Base-by-base conservation (phyloP, 1,139 yeast genomes). In the Kodamaea sp. region DNA sequence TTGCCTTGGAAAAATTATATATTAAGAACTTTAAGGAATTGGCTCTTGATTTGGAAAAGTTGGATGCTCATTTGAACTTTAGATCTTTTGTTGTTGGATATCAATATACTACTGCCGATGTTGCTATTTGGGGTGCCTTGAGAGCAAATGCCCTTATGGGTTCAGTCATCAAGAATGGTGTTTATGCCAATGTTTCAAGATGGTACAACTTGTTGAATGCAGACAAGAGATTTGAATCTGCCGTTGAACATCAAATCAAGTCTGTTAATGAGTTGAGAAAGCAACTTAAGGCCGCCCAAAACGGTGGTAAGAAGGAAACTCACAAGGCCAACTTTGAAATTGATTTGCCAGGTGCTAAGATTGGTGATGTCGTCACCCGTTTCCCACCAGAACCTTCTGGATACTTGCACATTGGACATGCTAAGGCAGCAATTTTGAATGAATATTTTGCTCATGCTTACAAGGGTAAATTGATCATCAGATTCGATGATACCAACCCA, bases 401-500 rank as follows among this genome's bases (percentile, higher is more conserved):
- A 72, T 90, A 88, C 67, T 76, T 92, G 63, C 78, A 92, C 83
- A 70, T 70, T 67, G 97, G 98, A 54, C 98, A 92, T 61, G 97
- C 96, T 47, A 92, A 92, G 68, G 97, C 97, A 41, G 97, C 97
- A 39, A 74, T 92, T 46, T 77, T 92, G 59, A 92, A 92, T 72
- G 94, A 90, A 69, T 90, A 88, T 70, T 90, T 90, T 69, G 97
- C 98, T 39, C 84, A 86, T 54, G 83, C 79, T 56, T 90, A 89
- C 73, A 84, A 90, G 57, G 97, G 98, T 62, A 90, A 90, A 66
- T 77, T 90, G 61, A 88, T 90, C 58, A 82, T 92, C 56, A 82
- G 98, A 68, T 92, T 90, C 61, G 98, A 92, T 62, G 97, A 92
- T 62, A 92, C 98, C 46, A 92, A 92, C 65, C 98, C 98, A 32